These are phyloP conservation scores for Ogataea nonfermentans DNA, from an alignment of 805 yeast genomes.

Conservation along the genomic window DNA sequence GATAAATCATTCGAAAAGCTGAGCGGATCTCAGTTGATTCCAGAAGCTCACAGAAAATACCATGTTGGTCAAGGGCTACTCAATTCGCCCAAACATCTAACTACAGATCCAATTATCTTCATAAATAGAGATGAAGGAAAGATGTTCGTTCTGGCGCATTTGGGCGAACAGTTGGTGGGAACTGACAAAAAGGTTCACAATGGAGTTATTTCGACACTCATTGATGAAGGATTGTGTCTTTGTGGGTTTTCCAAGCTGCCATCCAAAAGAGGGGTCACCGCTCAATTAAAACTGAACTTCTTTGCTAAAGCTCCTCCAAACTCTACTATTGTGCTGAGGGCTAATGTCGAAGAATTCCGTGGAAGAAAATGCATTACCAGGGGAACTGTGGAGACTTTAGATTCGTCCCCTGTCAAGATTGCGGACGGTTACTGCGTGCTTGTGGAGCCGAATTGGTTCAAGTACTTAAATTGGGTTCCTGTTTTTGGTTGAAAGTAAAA, in stretches of 20 bases:
- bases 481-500: conserved; percentile 34
- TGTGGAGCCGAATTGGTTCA: conserved; percentile 89
- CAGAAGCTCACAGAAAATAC: conserved; percentile 55
- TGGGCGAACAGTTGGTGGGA: conserved; percentile 66
- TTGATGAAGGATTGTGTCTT: conserved; percentile 82
- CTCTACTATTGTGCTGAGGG: conserved; percentile 62
- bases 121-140: conserved; percentile 49
- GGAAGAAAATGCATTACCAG: conserved; percentile 82
- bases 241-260: conserved; percentile 87
- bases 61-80: conserved; percentile 73
- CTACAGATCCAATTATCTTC: conserved; percentile 74
- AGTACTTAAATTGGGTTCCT: conserved; percentile 57
- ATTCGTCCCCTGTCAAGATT: conserved; percentile 14
- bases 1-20: conserved; percentile 28
- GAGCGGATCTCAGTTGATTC: conserved; percentile 46
- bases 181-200: conserved; percentile 75
- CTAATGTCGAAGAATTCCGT: conserved; percentile 59
- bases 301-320: conserved; percentile 57
- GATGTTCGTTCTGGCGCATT: conserved; percentile 62
- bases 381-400: conserved; percentile 59
- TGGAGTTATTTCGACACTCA: conserved; percentile 72
- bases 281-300: conserved; percentile 65
- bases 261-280: conserved; percentile 84
- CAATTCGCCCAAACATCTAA: conserved; percentile 63
- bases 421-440: conserved; percentile 69